phyloP scores from a whole-genome alignment of 345 rosid species.

The Eucalyptus erythrocorys region DNA sequence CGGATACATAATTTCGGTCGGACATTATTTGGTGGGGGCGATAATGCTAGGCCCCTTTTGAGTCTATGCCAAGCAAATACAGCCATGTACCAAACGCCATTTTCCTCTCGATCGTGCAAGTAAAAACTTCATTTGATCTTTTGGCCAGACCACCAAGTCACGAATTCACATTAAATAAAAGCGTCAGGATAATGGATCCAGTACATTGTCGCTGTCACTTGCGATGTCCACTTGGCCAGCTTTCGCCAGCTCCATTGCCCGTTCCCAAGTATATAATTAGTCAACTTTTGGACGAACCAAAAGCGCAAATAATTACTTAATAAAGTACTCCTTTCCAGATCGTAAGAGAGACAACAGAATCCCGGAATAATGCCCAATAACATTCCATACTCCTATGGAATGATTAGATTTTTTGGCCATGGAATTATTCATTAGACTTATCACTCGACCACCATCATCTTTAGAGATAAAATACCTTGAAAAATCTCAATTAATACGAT shows the following conservation, averaged over 20 bases:
- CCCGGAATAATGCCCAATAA: not conserved
- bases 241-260: not conserved
- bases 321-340: not conserved
- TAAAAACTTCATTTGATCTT: not conserved
- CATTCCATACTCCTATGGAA: not conserved
- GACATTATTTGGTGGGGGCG: not conserved
- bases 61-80: not conserved
- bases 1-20: not conserved
- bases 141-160: not conserved
- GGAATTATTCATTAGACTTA: not conserved
- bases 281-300: not conserved
- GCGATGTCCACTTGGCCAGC: not conserved
- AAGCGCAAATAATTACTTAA: not conserved
- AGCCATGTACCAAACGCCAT: not conserved
- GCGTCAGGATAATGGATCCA: not conserved
- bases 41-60: not conserved
- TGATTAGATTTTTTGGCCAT: not conserved
- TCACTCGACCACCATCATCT: not conserved
- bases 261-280: not conserved
- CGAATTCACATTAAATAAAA: not conserved
- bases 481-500: rapidly evolving
- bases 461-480: too few relatives aligned
- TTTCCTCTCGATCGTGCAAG: not conserved
- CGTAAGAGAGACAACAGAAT: not conserved
- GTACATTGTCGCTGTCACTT: not conserved